Evolutionary conservation across 352 stramenopile species (phyloP).

Genomic region (Globisporangium viniferum): DNA sequence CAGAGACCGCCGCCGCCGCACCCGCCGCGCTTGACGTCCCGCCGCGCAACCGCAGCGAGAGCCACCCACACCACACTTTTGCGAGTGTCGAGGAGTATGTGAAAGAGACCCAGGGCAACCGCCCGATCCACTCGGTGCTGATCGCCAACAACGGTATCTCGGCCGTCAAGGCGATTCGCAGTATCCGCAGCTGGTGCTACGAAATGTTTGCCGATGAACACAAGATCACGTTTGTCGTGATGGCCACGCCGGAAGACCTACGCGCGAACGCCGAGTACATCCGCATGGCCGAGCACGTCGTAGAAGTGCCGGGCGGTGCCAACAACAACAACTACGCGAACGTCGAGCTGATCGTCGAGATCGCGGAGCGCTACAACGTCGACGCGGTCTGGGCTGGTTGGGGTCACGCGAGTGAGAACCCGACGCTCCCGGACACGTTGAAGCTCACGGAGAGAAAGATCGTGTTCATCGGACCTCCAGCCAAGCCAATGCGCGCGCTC

Average conservation of each 20-base stretch:
- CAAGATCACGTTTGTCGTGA: constrained; percentile 97
- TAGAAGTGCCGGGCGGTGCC: constrained; percentile 98
- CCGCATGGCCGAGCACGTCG: constrained; percentile 99
- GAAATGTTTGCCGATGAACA: constrained; percentile 96
- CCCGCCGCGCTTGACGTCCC: neutral
- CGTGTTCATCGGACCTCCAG: constrained; percentile 97
- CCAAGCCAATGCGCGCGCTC: constrained; percentile 97
- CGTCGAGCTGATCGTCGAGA: constrained; percentile 98
- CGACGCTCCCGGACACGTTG: constrained; percentile 94
- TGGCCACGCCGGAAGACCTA: constrained; percentile 99
- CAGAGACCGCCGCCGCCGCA: neutral
- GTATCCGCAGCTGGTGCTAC: constrained; percentile 98
- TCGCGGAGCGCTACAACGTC: constrained; percentile 94
- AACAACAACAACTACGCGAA: constrained; percentile 99
- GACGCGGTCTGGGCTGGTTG: constrained; percentile 98
- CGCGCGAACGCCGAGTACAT: constrained; percentile 99
- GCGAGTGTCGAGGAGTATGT: constrained; percentile 92
- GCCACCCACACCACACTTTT: constrained; percentile 74
- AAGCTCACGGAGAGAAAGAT: constrained; percentile 90
- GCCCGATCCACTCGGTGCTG: constrained; percentile 95
- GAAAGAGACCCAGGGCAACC: constrained; percentile 81
- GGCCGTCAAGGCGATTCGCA: constrained; percentile 99
- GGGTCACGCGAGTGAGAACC: constrained; percentile 99
- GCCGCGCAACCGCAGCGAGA: constrained; percentile 50
- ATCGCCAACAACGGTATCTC: constrained; percentile 99